Conservation (phyloP, 1,139 yeast species). For the Nematodospora anomalae region DNA sequence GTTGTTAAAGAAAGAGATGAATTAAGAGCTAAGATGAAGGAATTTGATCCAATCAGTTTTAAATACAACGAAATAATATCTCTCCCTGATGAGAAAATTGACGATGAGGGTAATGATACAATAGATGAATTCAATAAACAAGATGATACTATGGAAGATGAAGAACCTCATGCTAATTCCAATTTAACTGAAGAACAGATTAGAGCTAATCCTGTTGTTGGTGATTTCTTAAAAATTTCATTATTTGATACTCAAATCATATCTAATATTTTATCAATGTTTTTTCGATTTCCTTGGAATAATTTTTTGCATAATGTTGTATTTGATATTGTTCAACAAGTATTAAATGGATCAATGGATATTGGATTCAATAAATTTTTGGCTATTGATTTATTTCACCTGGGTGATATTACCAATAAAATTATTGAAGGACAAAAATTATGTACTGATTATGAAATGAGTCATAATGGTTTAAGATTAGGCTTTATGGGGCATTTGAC, state of each 20-base stretch:
- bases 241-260: conserved; percentile 80
- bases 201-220: conserved; percentile 76
- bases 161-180: conserved; percentile 53
- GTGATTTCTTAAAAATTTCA: conserved; percentile 85
- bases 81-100: conserved; percentile 27
- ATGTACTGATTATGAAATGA: conserved; percentile 67
- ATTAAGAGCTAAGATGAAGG: conserved; percentile 54
- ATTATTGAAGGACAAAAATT: conserved; percentile 80
- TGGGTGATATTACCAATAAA: conserved; percentile 73
- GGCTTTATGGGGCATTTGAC: conserved; percentile 99
- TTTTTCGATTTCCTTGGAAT: conserved; percentile 95
- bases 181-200: conserved; percentile 58
- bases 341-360: conserved; percentile 93
- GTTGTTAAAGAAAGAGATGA: conserved; percentile 76
- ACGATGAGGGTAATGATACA: conserved; percentile 4
- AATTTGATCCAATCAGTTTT: conserved; percentile 47
- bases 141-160: conserved; percentile 25
- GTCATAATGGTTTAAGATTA: conserved; percentile 65
- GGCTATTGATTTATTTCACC: conserved; percentile 82
- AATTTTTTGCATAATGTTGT: conserved; percentile 96
- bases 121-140: conserved; percentile 16
- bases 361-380: conserved; percentile 82
- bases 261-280: conserved; percentile 75
- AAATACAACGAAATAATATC: conserved; percentile 49
- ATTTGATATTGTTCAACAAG: conserved; percentile 95